A percentile compares a stretch with the other conserved stretches of the same genome.
These are phyloP conservation scores for Coemansia sp. DNA, from an alignment of 192 early-diverging fungal species.

Conservation along the genomic window DNA sequence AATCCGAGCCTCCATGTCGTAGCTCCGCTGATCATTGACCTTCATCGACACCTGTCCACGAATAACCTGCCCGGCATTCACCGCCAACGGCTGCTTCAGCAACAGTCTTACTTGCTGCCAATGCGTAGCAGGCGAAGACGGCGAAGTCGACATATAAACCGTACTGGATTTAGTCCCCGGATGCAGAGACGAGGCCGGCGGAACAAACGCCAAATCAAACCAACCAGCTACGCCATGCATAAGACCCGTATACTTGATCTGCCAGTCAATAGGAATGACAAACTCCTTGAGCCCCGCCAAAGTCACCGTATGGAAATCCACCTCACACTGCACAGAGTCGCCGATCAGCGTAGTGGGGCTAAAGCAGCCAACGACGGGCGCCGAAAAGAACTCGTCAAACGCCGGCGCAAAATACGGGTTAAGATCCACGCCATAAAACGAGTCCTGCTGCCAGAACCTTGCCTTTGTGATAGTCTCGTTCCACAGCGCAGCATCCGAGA, in stretches of 20 bases:
- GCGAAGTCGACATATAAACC: slow-evolving; percentile 85
- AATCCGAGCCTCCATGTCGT: slow-evolving; percentile 81
- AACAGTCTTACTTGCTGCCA: slow-evolving; percentile 98
- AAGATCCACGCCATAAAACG: slow-evolving; percentile 95
- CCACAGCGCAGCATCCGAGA: slow-evolving; percentile 78
- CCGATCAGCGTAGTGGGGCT: slow-evolving; percentile 79
- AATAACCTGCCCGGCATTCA: slow-evolving; percentile 87
- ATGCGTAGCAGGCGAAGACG: slow-evolving; percentile 87
- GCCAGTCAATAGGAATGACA: slow-evolving; percentile 83
- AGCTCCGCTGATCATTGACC: slow-evolving; percentile 91
- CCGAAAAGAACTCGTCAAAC: slow-evolving; percentile 77
- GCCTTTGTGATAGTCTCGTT: slow-evolving; percentile 94
- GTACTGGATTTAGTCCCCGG: slow-evolving; percentile 52
- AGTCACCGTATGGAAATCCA: slow-evolving; percentile 87
- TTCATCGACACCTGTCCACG: slow-evolving; percentile 84
- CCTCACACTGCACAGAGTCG: slow-evolving; percentile 61
- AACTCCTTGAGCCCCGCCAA: slow-evolving; percentile 81
- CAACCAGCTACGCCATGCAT: slow-evolving; percentile 96
- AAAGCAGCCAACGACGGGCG: slow-evolving; percentile 94
- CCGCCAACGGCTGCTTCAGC: slow-evolving; percentile 90
- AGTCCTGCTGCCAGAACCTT: slow-evolving; percentile 80
- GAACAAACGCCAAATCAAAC: slow-evolving; percentile 91
- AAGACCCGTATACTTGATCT: slow-evolving; percentile 80
- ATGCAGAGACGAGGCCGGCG: slow-evolving; percentile 50
- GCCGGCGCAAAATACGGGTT: slow-evolving; percentile 81